These are phyloP conservation scores for Wakefieldia striispora DNA, from an alignment of 768 basidiomycete species.

Conservation along the genomic window DNA sequence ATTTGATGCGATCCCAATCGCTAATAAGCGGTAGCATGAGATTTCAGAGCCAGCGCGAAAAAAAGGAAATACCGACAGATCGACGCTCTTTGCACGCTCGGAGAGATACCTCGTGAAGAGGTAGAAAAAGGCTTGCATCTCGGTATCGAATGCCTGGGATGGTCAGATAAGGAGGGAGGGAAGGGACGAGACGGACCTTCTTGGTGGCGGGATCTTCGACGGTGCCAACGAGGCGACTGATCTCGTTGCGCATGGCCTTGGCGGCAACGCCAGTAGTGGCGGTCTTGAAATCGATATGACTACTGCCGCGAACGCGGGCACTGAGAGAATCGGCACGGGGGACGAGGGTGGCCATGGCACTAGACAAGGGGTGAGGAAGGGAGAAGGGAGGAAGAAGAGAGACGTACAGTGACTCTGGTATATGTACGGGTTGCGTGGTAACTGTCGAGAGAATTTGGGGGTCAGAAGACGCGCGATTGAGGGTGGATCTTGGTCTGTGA, in stretches of 20 bases:
- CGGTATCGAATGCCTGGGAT: slow-evolving; percentile 64
- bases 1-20: slow-evolving; percentile 50
- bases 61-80: slow-evolving; percentile 52
- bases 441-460: slow-evolving; percentile 58
- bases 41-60: slow-evolving; percentile 9
- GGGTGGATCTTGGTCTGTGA: slow-evolving; percentile 51
- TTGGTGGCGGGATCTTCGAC: slow-evolving; percentile 78
- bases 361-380: slow-evolving; percentile 26
- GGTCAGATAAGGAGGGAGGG: slow-evolving; percentile 17
- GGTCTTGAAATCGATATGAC: slow-evolving; percentile 96
- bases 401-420: slow-evolving; percentile 44
- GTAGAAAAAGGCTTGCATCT: slow-evolving; percentile 84
- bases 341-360: slow-evolving; percentile 53
- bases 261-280: slow-evolving; percentile 91
- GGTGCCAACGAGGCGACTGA: slow-evolving; percentile 86
- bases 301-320: slow-evolving; percentile 70
- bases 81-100: slow-evolving; percentile 64
- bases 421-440: slow-evolving; percentile 59
- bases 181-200: slow-evolving; percentile 52
- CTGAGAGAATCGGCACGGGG: slow-evolving; percentile 68
- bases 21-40: slow-evolving; percentile 15
- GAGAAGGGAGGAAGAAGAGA: slow-evolving; percentile 3
- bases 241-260: slow-evolving; percentile 98
- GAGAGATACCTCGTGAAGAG: slow-evolving; percentile 79
- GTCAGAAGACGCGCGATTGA: slow-evolving; percentile 47